These are phyloP conservation scores for Hylodesmum podocarpum DNA, from an alignment of 306 rosid species.

Conservation along the genomic window DNA sequence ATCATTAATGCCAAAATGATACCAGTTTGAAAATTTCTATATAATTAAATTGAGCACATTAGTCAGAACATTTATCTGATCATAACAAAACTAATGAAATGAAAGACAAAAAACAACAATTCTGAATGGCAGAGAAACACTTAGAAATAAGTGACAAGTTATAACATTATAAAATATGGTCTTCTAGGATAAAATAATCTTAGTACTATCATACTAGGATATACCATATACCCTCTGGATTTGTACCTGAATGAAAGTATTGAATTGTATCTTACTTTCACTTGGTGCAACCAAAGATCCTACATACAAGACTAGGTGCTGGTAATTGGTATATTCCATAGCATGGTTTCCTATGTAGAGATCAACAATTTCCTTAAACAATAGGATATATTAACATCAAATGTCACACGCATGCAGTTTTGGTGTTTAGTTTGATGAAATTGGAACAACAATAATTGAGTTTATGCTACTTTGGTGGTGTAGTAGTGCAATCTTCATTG, in stretches of 20 bases:
- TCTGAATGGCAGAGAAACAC: not conserved
- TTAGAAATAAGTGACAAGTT: not conserved
- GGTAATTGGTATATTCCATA: not conserved
- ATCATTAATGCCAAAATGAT: slow-evolving; percentile 33
- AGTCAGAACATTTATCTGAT: not conserved
- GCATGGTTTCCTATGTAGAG: slow-evolving; percentile 11
- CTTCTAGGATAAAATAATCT: slow-evolving; percentile 30
- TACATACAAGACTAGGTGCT: slow-evolving; percentile 32
- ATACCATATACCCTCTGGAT: slow-evolving; percentile 14
- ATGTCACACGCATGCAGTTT: slow-evolving; percentile 20
- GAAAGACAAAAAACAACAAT: not conserved
- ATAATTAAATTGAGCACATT: not conserved
- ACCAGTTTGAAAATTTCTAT: slow-evolving; percentile 18
- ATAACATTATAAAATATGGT: slow-evolving; percentile 18
- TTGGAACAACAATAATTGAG: not conserved
- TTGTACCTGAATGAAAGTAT: slow-evolving; percentile 17
- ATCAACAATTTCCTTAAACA: not conserved
- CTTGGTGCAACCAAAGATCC: slow-evolving; percentile 32
- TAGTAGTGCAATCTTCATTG: slow-evolving; percentile 53
- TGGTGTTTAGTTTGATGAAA: not conserved
- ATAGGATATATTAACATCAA: slow-evolving; percentile 15
- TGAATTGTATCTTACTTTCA: slow-evolving; percentile 18
- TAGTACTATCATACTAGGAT: not conserved
- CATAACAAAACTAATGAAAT: not conserved
- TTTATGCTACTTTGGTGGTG: not conserved